Conservation (phyloP, 179 eudicot species). For the Sideroxylon spinosum region DNA sequence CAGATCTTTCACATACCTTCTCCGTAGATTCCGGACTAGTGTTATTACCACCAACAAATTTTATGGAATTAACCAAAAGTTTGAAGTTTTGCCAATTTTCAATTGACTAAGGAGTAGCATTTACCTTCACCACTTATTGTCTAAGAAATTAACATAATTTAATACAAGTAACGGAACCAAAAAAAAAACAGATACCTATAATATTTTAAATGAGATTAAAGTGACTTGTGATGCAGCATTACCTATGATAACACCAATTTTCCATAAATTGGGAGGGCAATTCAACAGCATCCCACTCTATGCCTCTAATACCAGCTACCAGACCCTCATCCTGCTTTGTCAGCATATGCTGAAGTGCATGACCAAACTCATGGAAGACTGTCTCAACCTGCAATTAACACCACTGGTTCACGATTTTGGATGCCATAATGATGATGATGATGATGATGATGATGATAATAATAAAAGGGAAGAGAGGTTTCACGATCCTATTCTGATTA, state of each 20-base stretch:
- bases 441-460: too few species aligned
- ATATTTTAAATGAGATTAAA: neutral
- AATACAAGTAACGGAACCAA: neutral
- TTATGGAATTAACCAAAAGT: neutral
- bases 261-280: slow-evolving; percentile 99
- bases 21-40: neutral
- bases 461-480: neutral
- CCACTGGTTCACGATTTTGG: neutral
- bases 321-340: slow-evolving; percentile 97
- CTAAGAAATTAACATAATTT: neutral
- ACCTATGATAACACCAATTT: slow-evolving; percentile 99
- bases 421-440: too few species aligned
- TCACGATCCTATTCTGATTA: neutral
- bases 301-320: slow-evolving; percentile 91
- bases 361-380: slow-evolving; percentile 99
- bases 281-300: slow-evolving; percentile 99
- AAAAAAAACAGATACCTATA: neutral
- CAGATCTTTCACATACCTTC: neutral
- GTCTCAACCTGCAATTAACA: slow-evolving; percentile 73
- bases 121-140: neutral
- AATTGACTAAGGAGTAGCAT: neutral
- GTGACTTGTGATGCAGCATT: slow-evolving; percentile 8
- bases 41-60: neutral
- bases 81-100: neutral
- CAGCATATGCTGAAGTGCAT: slow-evolving; percentile 99